Conservation (phyloP, 306 rosid genomes). For the Herpetospermum pedunculosum region DNA sequence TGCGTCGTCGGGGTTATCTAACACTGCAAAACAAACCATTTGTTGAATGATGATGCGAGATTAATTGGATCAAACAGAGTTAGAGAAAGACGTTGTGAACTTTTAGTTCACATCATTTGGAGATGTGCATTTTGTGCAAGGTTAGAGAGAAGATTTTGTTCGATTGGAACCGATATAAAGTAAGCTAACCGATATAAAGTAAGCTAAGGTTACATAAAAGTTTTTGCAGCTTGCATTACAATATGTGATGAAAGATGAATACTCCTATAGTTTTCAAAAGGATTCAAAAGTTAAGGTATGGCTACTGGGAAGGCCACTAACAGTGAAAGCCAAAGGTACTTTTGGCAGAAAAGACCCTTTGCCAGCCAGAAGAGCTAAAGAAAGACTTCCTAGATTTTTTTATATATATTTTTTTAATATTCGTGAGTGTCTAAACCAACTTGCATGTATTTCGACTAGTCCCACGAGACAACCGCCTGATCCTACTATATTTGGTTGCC, state of each 20-base stretch:
- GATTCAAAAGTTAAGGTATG: too few species aligned
- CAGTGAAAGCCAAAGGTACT: background rate
- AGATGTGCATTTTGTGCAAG: background rate
- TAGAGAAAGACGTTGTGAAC: background rate
- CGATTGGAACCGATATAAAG: background rate
- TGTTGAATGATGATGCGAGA: background rate
- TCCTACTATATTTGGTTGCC: too few species aligned
- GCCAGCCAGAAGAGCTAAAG: background rate
- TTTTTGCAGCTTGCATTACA: too few species aligned
- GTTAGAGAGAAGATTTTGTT: background rate
- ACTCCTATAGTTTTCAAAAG: background rate
- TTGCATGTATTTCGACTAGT: too few species aligned
- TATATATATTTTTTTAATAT: too few species aligned
- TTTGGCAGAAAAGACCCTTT: background rate
- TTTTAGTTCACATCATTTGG: background rate
- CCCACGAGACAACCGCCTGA: too few species aligned
- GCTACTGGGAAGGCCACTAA: too few species aligned
- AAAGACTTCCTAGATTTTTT: too few species aligned
- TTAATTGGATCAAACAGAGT: background rate
- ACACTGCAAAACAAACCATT: slow-evolving; percentile 2
- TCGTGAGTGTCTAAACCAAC: too few species aligned
- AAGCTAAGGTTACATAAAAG: background rate
- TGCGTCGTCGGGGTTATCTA: slow-evolving; percentile 38
- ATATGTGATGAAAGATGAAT: background rate
- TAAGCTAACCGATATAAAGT: too few species aligned